These are phyloP conservation scores for Cytospora leucostoma DNA, from an alignment of 2,329 filamentous ascomycete genomes.

Conservation along the genomic window DNA sequence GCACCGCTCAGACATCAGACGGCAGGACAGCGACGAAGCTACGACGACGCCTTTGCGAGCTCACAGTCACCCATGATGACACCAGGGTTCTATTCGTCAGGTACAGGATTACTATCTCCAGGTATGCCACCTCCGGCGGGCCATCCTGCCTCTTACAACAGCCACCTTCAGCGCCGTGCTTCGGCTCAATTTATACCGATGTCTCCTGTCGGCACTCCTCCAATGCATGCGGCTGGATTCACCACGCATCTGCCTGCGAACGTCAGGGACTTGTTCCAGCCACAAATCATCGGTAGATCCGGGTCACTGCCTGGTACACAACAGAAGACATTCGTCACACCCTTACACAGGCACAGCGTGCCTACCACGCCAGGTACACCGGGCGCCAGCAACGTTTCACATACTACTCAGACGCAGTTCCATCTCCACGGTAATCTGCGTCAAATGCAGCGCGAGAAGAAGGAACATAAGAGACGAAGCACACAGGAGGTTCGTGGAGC, in stretches of 20 bases:
- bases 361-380: not conserved
- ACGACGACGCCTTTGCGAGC: slow-evolving; percentile 11
- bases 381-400: not conserved
- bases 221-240: slow-evolving; percentile 9
- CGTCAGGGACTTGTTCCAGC: slow-evolving; percentile 15
- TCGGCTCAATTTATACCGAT: not conserved
- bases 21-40: slow-evolving; percentile 15
- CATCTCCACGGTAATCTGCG: not conserved
- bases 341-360: too few relatives aligned
- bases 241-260: slow-evolving; percentile 16
- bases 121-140: slow-evolving; percentile 14
- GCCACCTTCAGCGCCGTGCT: slow-evolving; percentile 3
- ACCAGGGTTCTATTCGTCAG: not conserved
- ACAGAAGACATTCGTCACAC: not conserved
- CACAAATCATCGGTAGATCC: slow-evolving; percentile 10
- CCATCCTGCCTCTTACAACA: not conserved
- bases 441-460: slow-evolving; percentile 7
- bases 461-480: slow-evolving; percentile 2
- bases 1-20: not conserved
- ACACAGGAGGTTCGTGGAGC: not conserved
- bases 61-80: slow-evolving; percentile 5
- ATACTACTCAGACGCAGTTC: slow-evolving; percentile 5
- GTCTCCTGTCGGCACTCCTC: slow-evolving; percentile 3
- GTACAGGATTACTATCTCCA: slow-evolving; percentile 4
- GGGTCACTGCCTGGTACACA: not conserved